These are phyloP conservation scores for Zymoseptoria tritici DNA, from an alignment of 2,329 filamentous ascomycete species.

Conservation along the genomic window DNA sequence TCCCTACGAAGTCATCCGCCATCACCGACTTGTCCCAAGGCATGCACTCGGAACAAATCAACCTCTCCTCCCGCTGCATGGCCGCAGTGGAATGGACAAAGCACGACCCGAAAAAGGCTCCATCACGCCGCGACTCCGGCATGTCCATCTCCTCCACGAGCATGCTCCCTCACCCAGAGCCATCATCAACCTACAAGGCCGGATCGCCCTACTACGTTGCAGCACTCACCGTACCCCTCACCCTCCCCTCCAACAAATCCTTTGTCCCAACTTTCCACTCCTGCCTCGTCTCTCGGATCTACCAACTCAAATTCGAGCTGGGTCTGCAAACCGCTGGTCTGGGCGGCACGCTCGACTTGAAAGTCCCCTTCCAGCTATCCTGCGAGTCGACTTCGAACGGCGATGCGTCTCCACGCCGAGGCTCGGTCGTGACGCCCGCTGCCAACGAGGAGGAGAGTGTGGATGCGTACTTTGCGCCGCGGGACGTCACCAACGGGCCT, in stretches of 20 bases:
- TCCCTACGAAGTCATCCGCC: slow-evolving; percentile 40
- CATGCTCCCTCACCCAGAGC: slow-evolving; percentile 12
- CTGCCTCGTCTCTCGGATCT: slow-evolving; percentile 58
- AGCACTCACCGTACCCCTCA: slow-evolving; percentile 55
- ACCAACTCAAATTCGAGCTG: slow-evolving; percentile 53
- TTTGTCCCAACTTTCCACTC: slow-evolving; percentile 64
- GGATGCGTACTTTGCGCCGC: slow-evolving; percentile 29
- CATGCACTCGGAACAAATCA: slow-evolving; percentile 46
- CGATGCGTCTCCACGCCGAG: slow-evolving; percentile 8
- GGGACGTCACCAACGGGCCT: slow-evolving; percentile 7
- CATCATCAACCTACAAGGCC: slow-evolving; percentile 38
- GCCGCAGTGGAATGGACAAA: slow-evolving; percentile 49
- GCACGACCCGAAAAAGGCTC: slow-evolving; percentile 23
- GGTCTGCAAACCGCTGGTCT: slow-evolving; percentile 46
- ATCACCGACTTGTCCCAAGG: slow-evolving; percentile 44
- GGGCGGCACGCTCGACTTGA: slow-evolving; percentile 35
- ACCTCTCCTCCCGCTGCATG: slow-evolving; percentile 50
- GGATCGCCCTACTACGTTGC: slow-evolving; percentile 51
- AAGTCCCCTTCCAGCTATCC: slow-evolving; percentile 41
- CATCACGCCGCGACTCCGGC: slow-evolving; percentile 36
- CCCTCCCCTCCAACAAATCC: slow-evolving; percentile 50
- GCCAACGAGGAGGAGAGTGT: slow-evolving; percentile 22
- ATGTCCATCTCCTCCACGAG: slow-evolving; percentile 21
- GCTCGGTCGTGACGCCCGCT: slow-evolving; percentile 12
- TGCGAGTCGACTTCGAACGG: slow-evolving; percentile 7